Evolutionary conservation across 2,329 filamentous ascomycete genomes (phyloP).

Genomic region (Pseudogymnoascus sp.): DNA sequence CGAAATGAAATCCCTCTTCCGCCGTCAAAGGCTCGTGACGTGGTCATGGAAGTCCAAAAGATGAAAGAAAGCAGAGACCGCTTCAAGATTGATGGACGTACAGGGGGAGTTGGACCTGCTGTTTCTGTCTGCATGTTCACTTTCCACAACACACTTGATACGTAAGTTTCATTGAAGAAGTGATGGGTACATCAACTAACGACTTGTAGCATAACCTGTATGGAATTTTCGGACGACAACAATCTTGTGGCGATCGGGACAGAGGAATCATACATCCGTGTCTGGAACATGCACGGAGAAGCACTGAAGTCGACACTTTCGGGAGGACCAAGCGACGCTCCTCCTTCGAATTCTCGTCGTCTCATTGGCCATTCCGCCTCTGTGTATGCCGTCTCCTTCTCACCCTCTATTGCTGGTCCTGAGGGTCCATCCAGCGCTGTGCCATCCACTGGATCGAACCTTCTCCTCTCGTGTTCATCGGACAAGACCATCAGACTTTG

Average conservation of each 20-base stretch:
- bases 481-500: slow-evolving; percentile 87
- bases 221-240: slow-evolving; percentile 92
- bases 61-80: slow-evolving; percentile 88
- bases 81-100: slow-evolving; percentile 78
- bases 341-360: slow-evolving; percentile 65
- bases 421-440: slow-evolving; percentile 19
- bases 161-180: slow-evolving; percentile 46
- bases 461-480: slow-evolving; percentile 78
- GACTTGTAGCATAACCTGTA: slow-evolving; percentile 65
- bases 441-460: slow-evolving; percentile 54
- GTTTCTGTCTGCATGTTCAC: slow-evolving; percentile 96
- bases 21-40: slow-evolving; percentile 79
- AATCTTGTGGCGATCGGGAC: slow-evolving; percentile 82
- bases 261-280: slow-evolving; percentile 87
- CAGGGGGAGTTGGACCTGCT: slow-evolving; percentile 73
- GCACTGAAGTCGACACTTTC: slow-evolving; percentile 62
- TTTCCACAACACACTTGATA: slow-evolving; percentile 92
- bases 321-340: slow-evolving; percentile 53
- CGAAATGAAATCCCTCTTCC: slow-evolving; percentile 78
- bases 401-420: slow-evolving; percentile 34
- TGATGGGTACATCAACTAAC: slow-evolving; percentile 11
- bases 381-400: slow-evolving; percentile 85
- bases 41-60: slow-evolving; percentile 89
- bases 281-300: slow-evolving; percentile 86
- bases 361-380: slow-evolving; percentile 83